Percentiles rank a stretch among this genome's conserved stretches.
Conservation (phyloP, 2,329 filamentous ascomycete genomes). For the Colletotrichum ledebouriae region DNA sequence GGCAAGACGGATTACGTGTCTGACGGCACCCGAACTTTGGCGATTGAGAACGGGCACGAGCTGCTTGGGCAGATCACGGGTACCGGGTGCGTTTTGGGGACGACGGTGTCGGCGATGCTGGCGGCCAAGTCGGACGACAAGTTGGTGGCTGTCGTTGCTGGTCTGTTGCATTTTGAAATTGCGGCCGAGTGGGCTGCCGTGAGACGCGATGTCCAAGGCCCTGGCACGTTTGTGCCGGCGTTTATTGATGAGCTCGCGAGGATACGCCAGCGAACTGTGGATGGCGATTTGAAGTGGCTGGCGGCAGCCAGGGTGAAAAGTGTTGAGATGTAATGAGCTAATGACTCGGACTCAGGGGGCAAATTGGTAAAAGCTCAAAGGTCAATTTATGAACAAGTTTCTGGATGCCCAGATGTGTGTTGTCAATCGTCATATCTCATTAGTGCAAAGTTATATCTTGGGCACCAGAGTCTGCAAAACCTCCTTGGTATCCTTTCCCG, state of each 20-base stretch:
- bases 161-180: slow-evolving; percentile 80
- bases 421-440: neutral
- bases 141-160: slow-evolving; percentile 80
- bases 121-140: slow-evolving; percentile 74
- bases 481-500: slow-evolving; percentile 76
- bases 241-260: slow-evolving; percentile 81
- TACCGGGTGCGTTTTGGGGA: slow-evolving; percentile 88
- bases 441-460: slow-evolving; percentile 58
- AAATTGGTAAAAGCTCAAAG: neutral
- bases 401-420: slow-evolving; percentile 11
- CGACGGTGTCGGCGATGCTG: slow-evolving; percentile 81
- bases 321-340: slow-evolving; percentile 47
- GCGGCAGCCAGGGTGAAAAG: slow-evolving; percentile 62
- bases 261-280: slow-evolving; percentile 62
- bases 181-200: slow-evolving; percentile 78
- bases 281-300: slow-evolving; percentile 66
- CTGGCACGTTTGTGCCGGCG: slow-evolving; percentile 87
- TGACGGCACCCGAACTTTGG: slow-evolving; percentile 77
- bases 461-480: slow-evolving; percentile 76
- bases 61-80: slow-evolving; percentile 80
- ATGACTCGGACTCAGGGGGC: neutral
- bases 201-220: slow-evolving; percentile 76
- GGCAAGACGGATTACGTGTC: slow-evolving; percentile 82
- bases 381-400: neutral
- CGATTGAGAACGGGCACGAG: slow-evolving; percentile 82